Percentiles rank a stretch among this genome's conserved stretches.
Evolutionary conservation across 2,329 filamentous ascomycete genomes (phyloP).

Genomic region (Paecilomyces niveus): DNA sequence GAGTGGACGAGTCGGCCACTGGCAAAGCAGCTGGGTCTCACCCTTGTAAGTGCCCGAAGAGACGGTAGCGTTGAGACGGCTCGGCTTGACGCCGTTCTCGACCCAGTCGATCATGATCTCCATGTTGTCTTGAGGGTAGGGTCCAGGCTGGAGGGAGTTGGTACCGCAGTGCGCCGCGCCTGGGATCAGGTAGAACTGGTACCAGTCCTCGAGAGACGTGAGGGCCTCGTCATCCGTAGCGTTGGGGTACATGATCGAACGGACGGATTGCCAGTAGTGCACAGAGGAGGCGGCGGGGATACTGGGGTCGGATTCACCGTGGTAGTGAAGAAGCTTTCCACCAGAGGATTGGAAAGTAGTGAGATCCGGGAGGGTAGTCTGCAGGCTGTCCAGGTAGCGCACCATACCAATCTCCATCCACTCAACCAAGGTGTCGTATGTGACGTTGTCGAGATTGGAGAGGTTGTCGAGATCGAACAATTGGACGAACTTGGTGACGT

Average conservation of each 20-base stretch:
- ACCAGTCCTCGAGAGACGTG: conserved; percentile 45
- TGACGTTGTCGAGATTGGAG: conserved; percentile 40
- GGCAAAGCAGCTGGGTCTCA: conserved; percentile 27
- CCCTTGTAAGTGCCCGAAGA: conserved; percentile 21
- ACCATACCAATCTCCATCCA: conserved; percentile 48
- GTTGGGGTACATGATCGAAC: conserved; percentile 42
- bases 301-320: conserved; percentile 50
- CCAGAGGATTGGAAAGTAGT: conserved; percentile 43
- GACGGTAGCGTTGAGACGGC: conserved; percentile 37
- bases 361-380: conserved; percentile 50
- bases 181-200: conserved; percentile 49
- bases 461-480: conserved; percentile 37
- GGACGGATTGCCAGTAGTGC: conserved; percentile 50
- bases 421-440: conserved; percentile 50
- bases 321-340: conserved; percentile 53
- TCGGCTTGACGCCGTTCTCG: conserved; percentile 42
- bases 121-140: conserved; percentile 42
- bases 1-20: conserved; percentile 25
- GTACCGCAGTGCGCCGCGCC: conserved; percentile 47
- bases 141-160: conserved; percentile 41
- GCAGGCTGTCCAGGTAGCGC: conserved; percentile 44
- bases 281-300: conserved; percentile 49
- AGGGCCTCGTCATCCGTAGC: conserved; percentile 31
- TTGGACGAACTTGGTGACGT: conserved; percentile 12
- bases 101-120: conserved; percentile 47